These are phyloP conservation scores for Kwoniella sp. DNA, from an alignment of 768 basidiomycete species.

Conservation along the genomic window DNA sequence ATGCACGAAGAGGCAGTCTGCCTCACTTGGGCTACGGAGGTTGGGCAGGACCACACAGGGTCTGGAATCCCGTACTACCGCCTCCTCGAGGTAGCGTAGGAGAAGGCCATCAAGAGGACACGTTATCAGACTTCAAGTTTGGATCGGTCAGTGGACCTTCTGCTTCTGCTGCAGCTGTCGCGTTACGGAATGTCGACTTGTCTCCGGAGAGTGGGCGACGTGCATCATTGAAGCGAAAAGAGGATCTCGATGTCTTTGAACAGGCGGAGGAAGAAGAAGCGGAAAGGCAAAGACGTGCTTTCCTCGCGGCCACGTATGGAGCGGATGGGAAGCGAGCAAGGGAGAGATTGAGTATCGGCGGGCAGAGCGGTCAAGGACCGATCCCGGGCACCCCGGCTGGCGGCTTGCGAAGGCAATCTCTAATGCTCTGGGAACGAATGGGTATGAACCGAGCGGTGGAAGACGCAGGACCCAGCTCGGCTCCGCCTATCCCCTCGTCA, in stretches of 20 bases:
- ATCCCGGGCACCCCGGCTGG: slow-evolving; percentile 20
- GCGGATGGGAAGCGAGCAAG: slow-evolving; percentile 41
- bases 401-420: slow-evolving; percentile 33
- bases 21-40: slow-evolving; percentile 41
- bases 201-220: slow-evolving; percentile 30
- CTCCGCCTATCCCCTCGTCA: slow-evolving; percentile 13
- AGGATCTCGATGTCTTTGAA: slow-evolving; percentile 38
- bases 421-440: slow-evolving; percentile 49
- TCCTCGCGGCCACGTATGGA: slow-evolving; percentile 51
- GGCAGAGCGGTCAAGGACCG: slow-evolving; percentile 17
- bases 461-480: slow-evolving; percentile 28
- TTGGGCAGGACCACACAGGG: slow-evolving; percentile 26
- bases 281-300: slow-evolving; percentile 51
- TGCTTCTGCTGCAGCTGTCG: slow-evolving; percentile 24
- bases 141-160: slow-evolving; percentile 33
- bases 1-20: slow-evolving; percentile 40
- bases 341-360: slow-evolving; percentile 42
- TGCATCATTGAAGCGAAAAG: slow-evolving; percentile 11
- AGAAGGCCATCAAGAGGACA: slow-evolving; percentile 22
- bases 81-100: slow-evolving; percentile 42
- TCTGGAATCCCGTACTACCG: slow-evolving; percentile 42
- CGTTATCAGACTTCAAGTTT: slow-evolving; percentile 38
- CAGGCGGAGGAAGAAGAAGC: slow-evolving; percentile 52
- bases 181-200: slow-evolving; percentile 30
- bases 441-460: slow-evolving; percentile 15